Percentiles rank a stretch among this genome's conserved stretches.
Conservation (phyloP, 2,329 filamentous ascomycete genomes). For the Dothidotthia symphoricarpi region DNA sequence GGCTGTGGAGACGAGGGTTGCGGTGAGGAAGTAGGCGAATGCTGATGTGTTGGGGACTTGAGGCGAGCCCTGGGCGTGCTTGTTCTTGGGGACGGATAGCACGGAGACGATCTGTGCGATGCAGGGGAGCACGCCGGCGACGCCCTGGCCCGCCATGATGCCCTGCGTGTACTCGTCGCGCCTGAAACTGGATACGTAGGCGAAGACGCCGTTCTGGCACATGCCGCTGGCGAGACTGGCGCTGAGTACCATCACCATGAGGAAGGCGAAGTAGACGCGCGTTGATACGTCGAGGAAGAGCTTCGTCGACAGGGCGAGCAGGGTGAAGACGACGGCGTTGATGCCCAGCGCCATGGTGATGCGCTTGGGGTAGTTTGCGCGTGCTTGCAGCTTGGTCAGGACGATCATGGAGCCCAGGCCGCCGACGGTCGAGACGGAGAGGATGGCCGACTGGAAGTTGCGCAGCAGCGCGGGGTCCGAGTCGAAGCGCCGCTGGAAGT, state of each 20-base stretch:
- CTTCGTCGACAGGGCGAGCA: slow-evolving; percentile 78
- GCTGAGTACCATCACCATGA: slow-evolving; percentile 77
- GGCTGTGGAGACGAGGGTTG: slow-evolving; percentile 69
- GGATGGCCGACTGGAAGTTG: slow-evolving; percentile 87
- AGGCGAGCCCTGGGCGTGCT: slow-evolving; percentile 36
- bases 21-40: slow-evolving; percentile 88
- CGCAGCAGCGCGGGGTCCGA: slow-evolving; percentile 67
- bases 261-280: slow-evolving; percentile 71
- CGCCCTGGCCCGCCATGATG: slow-evolving; percentile 90
- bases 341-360: slow-evolving; percentile 75
- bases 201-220: slow-evolving; percentile 91
- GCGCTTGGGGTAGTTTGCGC: slow-evolving; percentile 82
- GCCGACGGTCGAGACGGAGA: slow-evolving; percentile 80
- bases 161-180: slow-evolving; percentile 88
- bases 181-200: slow-evolving; percentile 83
- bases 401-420: slow-evolving; percentile 75
- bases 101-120: slow-evolving; percentile 85
- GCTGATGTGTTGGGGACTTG: slow-evolving; percentile 64
- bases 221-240: slow-evolving; percentile 78
- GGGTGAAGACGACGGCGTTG: slow-evolving; percentile 71
- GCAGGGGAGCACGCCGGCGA: slow-evolving; percentile 86
- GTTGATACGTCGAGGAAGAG: slow-evolving; percentile 63
- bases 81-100: slow-evolving; percentile 58
- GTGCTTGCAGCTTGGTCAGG: slow-evolving; percentile 75
- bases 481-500: slow-evolving; percentile 81